A percentile compares a stretch with the other conserved stretches of the same genome.
Evolutionary conservation across 441 rosid genomes (phyloP).

Genomic region (Bruguiera hainesii): DNA sequence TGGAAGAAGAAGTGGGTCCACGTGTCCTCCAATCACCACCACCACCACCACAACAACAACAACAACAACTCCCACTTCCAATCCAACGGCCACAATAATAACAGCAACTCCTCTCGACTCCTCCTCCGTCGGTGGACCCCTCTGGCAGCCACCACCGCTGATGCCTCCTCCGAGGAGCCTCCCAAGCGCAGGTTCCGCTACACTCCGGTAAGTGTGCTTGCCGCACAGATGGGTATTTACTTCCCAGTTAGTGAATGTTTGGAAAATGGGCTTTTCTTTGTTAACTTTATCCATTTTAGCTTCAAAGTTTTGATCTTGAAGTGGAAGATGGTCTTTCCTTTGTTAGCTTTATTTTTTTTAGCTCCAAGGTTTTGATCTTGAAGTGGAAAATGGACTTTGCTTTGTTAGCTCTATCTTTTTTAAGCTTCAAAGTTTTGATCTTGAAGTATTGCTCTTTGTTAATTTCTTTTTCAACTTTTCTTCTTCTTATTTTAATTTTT

Average conservation of each 20-base stretch:
- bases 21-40: constrained; percentile 45
- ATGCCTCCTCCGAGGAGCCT: constrained; percentile 54
- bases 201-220: constrained; percentile 58
- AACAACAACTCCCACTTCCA: constrained; percentile 32
- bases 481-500: too few species aligned
- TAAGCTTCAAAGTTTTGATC: too few species aligned
- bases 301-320: neutral
- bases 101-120: constrained; percentile 51
- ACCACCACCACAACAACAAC: constrained; percentile 25
- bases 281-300: neutral
- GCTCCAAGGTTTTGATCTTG: too few species aligned
- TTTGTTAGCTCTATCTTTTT: neutral
- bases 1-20: constrained; percentile 99
- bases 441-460: too few species aligned
- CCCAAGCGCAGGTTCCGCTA: constrained; percentile 76
- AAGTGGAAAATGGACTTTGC: neutral
- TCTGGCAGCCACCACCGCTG: constrained; percentile 36
- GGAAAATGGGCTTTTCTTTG: neutral
- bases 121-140: constrained; percentile 86
- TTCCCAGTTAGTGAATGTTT: neutral
- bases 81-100: constrained; percentile 18
- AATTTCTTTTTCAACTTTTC: too few species aligned
- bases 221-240: neutral
- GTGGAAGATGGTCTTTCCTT: neutral
- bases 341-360: neutral